Conservation (phyloP, 345 rosid species). For the Ceriops tagal region DNA sequence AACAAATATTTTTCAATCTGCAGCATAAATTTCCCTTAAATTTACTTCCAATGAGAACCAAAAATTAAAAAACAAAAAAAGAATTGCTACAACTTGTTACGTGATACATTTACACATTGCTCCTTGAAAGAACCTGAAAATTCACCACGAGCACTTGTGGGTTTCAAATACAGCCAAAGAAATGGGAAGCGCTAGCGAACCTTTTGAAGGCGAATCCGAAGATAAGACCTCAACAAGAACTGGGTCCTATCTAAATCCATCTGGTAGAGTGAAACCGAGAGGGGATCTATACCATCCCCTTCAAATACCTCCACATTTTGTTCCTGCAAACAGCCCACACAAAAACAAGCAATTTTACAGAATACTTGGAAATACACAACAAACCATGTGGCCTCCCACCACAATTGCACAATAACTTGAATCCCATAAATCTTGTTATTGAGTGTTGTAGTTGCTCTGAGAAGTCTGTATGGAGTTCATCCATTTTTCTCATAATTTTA, state of each 20-base stretch:
- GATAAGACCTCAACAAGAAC: conserved; percentile 81
- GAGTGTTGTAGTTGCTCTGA: too few relatives aligned
- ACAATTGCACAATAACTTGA: too few relatives aligned
- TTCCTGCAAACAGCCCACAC: conserved; percentile 37
- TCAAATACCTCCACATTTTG: conserved; percentile 47
- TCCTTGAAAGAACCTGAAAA: too few relatives aligned
- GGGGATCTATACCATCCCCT: conserved; percentile 50
- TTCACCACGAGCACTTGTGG: too few relatives aligned
- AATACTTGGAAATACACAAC: too few relatives aligned
- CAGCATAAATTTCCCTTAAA: conserved; percentile 3
- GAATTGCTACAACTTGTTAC: conserved; percentile 22
- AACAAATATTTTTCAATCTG: conserved; percentile 83
- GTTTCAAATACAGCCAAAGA: too few relatives aligned
- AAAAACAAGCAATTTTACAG: too few relatives aligned
- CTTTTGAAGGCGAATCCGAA: conserved; percentile 82
- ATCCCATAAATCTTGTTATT: too few relatives aligned
- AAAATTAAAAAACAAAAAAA: not conserved
- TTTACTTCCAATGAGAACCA: not conserved
- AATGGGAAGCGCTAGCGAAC: conserved; percentile 30
- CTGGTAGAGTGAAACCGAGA: conserved; percentile 72
- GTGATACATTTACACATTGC: too few relatives aligned
- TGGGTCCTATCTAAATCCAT: conserved; percentile 84
- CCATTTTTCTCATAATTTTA: too few relatives aligned
- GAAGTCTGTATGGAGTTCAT: too few relatives aligned
- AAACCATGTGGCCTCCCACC: too few relatives aligned